These are phyloP conservation scores for Cordyceps javanica DNA, from an alignment of 2,329 filamentous ascomycete species.

Conservation along the genomic window DNA sequence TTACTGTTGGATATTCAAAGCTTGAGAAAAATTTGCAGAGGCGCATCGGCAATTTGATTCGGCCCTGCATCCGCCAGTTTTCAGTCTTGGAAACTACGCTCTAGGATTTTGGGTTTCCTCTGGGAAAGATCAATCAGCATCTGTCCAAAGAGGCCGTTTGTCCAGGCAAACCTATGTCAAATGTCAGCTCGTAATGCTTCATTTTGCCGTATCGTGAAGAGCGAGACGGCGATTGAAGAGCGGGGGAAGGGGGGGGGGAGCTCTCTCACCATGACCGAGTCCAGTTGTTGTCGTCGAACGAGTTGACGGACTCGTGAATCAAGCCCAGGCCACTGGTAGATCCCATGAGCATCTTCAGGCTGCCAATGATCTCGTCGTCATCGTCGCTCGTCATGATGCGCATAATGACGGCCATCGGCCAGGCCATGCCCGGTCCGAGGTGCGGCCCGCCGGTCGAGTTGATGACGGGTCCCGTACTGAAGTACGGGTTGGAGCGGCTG, in stretches of 20 bases:
- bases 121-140: slow-evolving; percentile 70
- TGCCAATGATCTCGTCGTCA: slow-evolving; percentile 65
- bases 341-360: slow-evolving; percentile 58
- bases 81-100: slow-evolving; percentile 41
- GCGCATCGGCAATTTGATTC: too few species aligned
- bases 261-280: slow-evolving; percentile 30
- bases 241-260: slow-evolving; percentile 16
- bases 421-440: slow-evolving; percentile 61
- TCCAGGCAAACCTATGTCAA: slow-evolving; percentile 73
- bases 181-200: slow-evolving; percentile 14
- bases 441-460: slow-evolving; percentile 48
- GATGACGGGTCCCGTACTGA: slow-evolving; percentile 45
- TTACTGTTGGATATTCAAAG: too few species aligned
- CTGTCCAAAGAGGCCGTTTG: slow-evolving; percentile 82
- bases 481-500: slow-evolving; percentile 68
- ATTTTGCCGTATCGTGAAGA: too few species aligned
- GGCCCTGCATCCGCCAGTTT: neutral
- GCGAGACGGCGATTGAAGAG: too few species aligned
- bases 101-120: slow-evolving; percentile 62
- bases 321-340: slow-evolving; percentile 67
- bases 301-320: slow-evolving; percentile 60
- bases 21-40: too few species aligned
- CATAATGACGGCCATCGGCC: slow-evolving; percentile 82
- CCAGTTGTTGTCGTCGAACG: slow-evolving; percentile 26
- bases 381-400: slow-evolving; percentile 72